These are phyloP conservation scores for Suillus decipiens DNA, from an alignment of 768 basidiomycete species.

Conservation along the genomic window DNA sequence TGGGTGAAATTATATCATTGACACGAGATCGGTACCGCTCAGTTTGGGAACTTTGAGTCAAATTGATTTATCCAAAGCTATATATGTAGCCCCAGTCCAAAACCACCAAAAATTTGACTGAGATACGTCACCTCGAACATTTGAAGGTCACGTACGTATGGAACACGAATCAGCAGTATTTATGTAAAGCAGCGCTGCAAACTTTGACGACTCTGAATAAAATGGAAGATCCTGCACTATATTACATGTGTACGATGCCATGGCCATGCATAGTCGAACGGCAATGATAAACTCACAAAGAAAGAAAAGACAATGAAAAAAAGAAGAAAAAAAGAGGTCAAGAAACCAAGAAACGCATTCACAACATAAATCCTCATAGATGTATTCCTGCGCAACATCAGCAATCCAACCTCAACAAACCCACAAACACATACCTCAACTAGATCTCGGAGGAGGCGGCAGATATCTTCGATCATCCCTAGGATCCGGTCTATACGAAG, in stretches of 20 bases:
- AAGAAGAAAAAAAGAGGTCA: neutral
- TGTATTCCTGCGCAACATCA: neutral
- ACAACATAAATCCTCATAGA: neutral
- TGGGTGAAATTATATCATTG: neutral
- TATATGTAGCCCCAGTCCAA: neutral
- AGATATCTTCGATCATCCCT: constrained; percentile 41
- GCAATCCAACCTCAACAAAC: neutral
- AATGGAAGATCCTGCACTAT: neutral
- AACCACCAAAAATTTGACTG: neutral
- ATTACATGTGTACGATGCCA: neutral
- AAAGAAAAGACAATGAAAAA: neutral
- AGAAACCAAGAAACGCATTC: neutral
- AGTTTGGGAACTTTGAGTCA: neutral
- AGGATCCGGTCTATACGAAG: constrained; percentile 21
- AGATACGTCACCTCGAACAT: neutral
- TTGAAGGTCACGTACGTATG: neutral
- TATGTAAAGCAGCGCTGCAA: neutral
- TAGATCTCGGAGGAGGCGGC: constrained; percentile 27
- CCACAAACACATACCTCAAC: constrained; percentile 4
- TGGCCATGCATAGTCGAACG: neutral
- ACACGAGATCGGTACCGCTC: neutral
- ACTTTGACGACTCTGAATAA: neutral
- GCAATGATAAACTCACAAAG: neutral
- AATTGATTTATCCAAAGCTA: too few relatives aligned
- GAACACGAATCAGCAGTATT: neutral